phyloP scores from a whole-genome alignment of 2,329 filamentous ascomycete genomes.

The Colletotrichum zoysiae region DNA sequence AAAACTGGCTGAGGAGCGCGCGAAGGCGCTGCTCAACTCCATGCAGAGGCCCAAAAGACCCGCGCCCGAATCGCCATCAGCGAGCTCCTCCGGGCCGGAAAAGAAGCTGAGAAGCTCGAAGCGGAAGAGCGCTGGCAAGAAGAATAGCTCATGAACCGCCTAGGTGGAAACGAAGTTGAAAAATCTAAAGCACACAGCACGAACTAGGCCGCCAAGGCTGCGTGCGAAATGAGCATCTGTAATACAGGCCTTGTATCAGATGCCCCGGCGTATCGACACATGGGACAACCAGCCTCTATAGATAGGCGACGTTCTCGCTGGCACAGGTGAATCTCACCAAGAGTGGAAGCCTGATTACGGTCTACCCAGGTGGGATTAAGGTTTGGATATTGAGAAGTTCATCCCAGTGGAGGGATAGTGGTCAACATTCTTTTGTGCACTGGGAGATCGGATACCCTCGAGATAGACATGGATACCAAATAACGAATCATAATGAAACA shows the following conservation, averaged over 20 bases:
- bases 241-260: background rate
- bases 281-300: background rate
- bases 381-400: background rate
- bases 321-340: background rate
- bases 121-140: slow-evolving; percentile 44
- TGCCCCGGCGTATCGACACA: background rate
- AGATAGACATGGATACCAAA: slow-evolving; percentile 5
- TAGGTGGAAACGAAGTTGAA: background rate
- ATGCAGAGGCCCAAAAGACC: slow-evolving; percentile 59
- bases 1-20: slow-evolving; percentile 68
- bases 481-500: slow-evolving; percentile 9
- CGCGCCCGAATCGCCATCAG: slow-evolving; percentile 49
- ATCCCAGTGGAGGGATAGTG: background rate
- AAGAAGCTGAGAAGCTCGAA: slow-evolving; percentile 50
- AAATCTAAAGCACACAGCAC: background rate
- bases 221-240: background rate
- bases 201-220: background rate
- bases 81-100: slow-evolving; percentile 47
- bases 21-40: slow-evolving; percentile 63
- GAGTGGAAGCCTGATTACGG: background rate
- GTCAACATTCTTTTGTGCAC: background rate
- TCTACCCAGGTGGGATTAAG: background rate
- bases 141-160: slow-evolving; percentile 22
- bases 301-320: background rate
- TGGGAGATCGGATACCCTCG: slow-evolving; percentile 15